phyloP scores from a whole-genome alignment of 371 early-diverging fungal species.

The Haplosporangium sp. region DNA sequence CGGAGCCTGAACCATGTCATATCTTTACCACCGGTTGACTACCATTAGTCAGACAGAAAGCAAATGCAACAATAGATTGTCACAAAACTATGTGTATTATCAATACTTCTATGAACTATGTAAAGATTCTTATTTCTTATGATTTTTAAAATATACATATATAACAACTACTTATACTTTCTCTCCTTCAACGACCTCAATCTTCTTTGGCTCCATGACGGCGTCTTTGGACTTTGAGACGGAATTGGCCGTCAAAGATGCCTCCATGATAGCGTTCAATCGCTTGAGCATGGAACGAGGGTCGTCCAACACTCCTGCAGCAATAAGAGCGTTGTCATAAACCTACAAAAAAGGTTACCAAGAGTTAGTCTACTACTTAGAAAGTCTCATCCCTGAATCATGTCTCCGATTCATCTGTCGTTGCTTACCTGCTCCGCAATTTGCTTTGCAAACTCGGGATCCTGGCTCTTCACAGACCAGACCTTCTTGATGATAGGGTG shows the following conservation, averaged over 20 bases:
- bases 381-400: no score
- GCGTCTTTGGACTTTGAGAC: conserved; percentile 33
- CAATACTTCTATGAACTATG: no score
- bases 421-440: conserved; percentile 66
- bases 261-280: conserved; percentile 76
- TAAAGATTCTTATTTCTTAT: no score
- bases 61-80: no score
- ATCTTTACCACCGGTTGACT: conserved; percentile 77
- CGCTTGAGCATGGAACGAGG: conserved; percentile 82
- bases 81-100: no score
- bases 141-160: not conserved
- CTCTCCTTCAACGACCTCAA: conserved; percentile 50
- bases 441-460: conserved; percentile 76
- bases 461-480: conserved; percentile 64
- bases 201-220: conserved; percentile 51
- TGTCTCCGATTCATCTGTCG: no score
- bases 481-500: conserved; percentile 82
- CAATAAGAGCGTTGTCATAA: conserved; percentile 82
- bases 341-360: conserved; percentile 57
- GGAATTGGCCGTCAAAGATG: conserved; percentile 28
- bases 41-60: no score
- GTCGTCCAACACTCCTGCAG: conserved; percentile 85
- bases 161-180: conserved; percentile 24
- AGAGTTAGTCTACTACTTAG: no score
- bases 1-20: conserved; percentile 69